phyloP scores from a whole-genome alignment of 164 flowering plant species.

The Macadamia tetraphylla region DNA sequence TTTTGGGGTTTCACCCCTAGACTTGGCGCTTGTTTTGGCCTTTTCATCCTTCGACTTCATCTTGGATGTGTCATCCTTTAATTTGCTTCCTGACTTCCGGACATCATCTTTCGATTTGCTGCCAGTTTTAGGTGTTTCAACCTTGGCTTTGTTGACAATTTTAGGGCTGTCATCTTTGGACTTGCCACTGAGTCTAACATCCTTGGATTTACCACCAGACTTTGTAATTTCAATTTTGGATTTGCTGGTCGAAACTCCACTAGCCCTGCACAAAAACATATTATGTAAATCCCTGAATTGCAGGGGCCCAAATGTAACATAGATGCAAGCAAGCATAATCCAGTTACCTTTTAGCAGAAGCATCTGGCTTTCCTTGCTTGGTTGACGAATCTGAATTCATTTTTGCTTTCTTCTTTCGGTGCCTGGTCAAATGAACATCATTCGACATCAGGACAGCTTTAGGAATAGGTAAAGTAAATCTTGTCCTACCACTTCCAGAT shows the following conservation, averaged over 20 bases:
- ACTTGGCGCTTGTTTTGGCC: slow-evolving; percentile 6
- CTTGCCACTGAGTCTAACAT: slow-evolving; percentile 26
- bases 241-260: slow-evolving; percentile 48
- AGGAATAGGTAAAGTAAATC: no score
- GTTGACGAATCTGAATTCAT: slow-evolving; percentile 21
- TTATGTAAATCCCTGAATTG: neutral
- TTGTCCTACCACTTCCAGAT: no score
- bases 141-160: slow-evolving; percentile 28
- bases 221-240: slow-evolving; percentile 36
- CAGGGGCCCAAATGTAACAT: neutral
- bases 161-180: slow-evolving; percentile 22
- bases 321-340: neutral
- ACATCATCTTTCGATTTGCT: slow-evolving; percentile 16
- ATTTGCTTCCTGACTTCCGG: slow-evolving; percentile 1
- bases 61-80: slow-evolving; percentile 11
- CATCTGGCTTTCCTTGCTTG: slow-evolving; percentile 33
- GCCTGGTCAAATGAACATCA: slow-evolving; percentile 28
- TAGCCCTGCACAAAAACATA: slow-evolving; percentile 23
- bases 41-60: slow-evolving; percentile 15
- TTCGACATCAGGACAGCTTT: no score
- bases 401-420: slow-evolving; percentile 44
- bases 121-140: slow-evolving; percentile 21
- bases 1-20: slow-evolving; percentile 10
- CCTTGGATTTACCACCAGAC: slow-evolving; percentile 28
- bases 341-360: slow-evolving; percentile 44